Evolutionary conservation across 2,329 filamentous ascomycete genomes (phyloP).

Genomic region (Venturia aucupariae): DNA sequence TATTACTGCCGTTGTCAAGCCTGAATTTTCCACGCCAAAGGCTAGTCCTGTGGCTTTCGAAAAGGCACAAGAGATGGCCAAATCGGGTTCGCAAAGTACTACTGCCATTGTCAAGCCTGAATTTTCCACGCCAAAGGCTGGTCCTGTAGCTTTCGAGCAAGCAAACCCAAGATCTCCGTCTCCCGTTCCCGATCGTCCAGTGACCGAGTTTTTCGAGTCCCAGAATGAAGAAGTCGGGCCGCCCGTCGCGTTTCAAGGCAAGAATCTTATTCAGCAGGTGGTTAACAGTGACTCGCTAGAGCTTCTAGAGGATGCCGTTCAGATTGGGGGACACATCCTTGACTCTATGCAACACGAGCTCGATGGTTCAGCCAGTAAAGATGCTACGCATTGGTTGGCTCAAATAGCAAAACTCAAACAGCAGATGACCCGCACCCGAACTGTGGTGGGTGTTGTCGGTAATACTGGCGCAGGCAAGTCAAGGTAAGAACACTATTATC

Average conservation of each 20-base stretch:
- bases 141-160: background rate
- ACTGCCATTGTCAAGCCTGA: background rate
- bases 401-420: background rate
- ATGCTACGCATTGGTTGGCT: background rate
- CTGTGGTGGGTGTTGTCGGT: conserved; percentile 50
- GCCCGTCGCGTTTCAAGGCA: background rate
- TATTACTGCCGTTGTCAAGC: background rate
- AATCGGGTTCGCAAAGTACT: background rate
- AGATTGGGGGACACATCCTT: background rate
- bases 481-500: too few relatives aligned
- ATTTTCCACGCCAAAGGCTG: background rate
- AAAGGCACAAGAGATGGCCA: background rate
- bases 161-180: background rate
- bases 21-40: background rate
- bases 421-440: conserved; percentile 24
- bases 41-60: background rate
- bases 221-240: background rate
- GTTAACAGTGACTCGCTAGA: background rate
- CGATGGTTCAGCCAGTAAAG: background rate
- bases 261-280: background rate
- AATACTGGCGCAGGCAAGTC: conserved; percentile 55
- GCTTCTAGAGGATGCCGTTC: background rate
- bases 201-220: background rate
- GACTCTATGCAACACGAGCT: background rate
- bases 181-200: background rate